Evolutionary conservation across 179 eudicot species (phyloP), one percentile per base, ranked within the genome.

Genomic region (Drosera spatulata): DNA sequence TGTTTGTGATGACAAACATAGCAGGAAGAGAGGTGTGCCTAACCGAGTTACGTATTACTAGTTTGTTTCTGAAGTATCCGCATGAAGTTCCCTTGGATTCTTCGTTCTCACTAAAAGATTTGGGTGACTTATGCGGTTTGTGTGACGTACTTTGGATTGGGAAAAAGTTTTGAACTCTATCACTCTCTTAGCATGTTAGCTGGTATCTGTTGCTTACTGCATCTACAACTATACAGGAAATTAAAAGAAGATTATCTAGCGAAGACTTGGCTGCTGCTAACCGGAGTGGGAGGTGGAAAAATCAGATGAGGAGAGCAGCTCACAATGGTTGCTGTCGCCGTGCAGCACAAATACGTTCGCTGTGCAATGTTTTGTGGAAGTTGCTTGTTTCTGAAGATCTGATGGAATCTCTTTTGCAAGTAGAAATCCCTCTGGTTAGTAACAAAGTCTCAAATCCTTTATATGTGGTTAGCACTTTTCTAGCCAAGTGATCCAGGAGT

Each of bases 321-420:
- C 93, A 93, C 68, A 93, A 93, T 77, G 99, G 99, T 60, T 93
- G 99, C 68, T 93, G 99, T 56, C 84, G 95, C 22, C 88, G 96
- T 62, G 93, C 69, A 78, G 91, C 99, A 47, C 99, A 82, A 72
- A 82, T 59, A 15, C 81, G 93, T 66, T 95, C 90, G 65, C 69
- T 93, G 41, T 77, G 50, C 59, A 79, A 82, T 75, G 93, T 85
- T 69, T 82, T 88, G 45, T 89, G 96, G 99, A 93, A 89, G 65
- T 79, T 93, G 66, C 80, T 93, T 53, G 69, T 80, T 64, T 80
- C 95, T 57, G 99, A 93, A 74, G 84, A 77, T 62, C 95, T 93
- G 51, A 71, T 77, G 67, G 86, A 82, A 70, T 81, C 84, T 53
- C 88, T 88, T 59, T 50, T 76, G 75, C 70, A 75, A 61, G 75